Evolutionary conservation across 2,329 filamentous ascomycete species (phyloP), one percentile per base, ranked within the genome.

Genomic region (Aspergillus hortae): DNA sequence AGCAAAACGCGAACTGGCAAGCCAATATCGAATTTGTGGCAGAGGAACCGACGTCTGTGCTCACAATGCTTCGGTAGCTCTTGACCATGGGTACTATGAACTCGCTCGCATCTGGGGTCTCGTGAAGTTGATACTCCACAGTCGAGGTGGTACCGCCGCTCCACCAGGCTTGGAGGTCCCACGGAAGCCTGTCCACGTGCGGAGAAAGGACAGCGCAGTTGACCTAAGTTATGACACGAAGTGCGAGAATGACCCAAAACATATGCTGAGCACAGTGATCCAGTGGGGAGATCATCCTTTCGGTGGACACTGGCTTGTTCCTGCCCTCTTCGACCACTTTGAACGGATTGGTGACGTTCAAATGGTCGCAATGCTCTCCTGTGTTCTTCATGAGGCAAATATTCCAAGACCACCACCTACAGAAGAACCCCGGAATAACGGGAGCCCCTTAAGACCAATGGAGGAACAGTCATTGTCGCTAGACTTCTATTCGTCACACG

Each of bases 41-140:
- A 85, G 91, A 55, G 87, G 88, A 1, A 82, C 85, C n/a, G 82
- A 87, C 35, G 84, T 96, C 3, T 97, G 92, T 69, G 78, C 82
- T 42, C 87, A 95, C 62, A 99, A 99, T 68, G 89, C 91, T 7
- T 73, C 74, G 1, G 84, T 95, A 43, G 92, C 92, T 7, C 80
- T 84, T 59, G 85, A 83, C 56, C 80, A 87, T 59, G 89, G 87
- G 4, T 81, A 84, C 56, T 69, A 77, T 12, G 89, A 96, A 57
- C 72, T 95, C 27, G 86, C 88, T 23, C 84, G 90, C 60, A 82
- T 95, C 6, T 99, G 94, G 94, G 83, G 82, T 45, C 87, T 96
- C 58, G 78, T 90, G 49, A 86, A 84, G 15, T 76, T 96, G 52
- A 77, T 97, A 5, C 75, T 97, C 43, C 84, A 85, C 58, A 88